These are phyloP conservation scores for Ceratobasidium sp. DNA, from an alignment of 1,284 basidiomycete species.

Conservation along the genomic window DNA sequence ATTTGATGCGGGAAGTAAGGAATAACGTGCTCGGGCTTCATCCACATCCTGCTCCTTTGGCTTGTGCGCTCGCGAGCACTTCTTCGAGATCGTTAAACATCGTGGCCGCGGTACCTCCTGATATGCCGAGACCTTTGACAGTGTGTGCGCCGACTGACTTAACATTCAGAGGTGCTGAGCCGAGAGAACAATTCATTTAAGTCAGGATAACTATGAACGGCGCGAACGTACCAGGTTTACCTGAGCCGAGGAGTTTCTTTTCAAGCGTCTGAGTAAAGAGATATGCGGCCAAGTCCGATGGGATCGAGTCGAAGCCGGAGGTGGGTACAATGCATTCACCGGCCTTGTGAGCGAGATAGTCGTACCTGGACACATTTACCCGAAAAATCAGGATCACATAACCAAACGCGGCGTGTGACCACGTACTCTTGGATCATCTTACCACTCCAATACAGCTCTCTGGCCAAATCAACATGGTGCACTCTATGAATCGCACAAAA, in stretches of 20 bases:
- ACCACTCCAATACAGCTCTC: slow-evolving; percentile 68
- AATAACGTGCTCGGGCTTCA: slow-evolving; percentile 69
- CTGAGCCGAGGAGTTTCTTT: slow-evolving; percentile 58
- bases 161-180: slow-evolving; percentile 52
- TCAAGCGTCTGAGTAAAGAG: slow-evolving; percentile 67
- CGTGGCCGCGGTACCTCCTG: slow-evolving; percentile 79
- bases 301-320: slow-evolving; percentile 80
- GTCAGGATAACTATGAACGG: neutral
- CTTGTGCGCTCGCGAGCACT: slow-evolving; percentile 61
- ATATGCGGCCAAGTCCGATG: slow-evolving; percentile 75
- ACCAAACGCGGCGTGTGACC: slow-evolving; percentile 20
- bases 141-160: slow-evolving; percentile 66
- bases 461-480: slow-evolving; percentile 76
- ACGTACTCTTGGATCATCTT: slow-evolving; percentile 66
- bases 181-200: neutral
- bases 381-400: neutral
- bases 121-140: slow-evolving; percentile 66
- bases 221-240: slow-evolving; percentile 49
- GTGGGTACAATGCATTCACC: slow-evolving; percentile 78
- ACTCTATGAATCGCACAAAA: slow-evolving; percentile 67
- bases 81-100: slow-evolving; percentile 65
- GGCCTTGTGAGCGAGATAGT: slow-evolving; percentile 75
- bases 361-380: slow-evolving; percentile 62
- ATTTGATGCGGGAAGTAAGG: slow-evolving; percentile 19
- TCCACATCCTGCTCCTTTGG: slow-evolving; percentile 62